Base-by-base conservation (phyloP, 768 basidiomycete species). In the Xerocomus potaroensis region DNA sequence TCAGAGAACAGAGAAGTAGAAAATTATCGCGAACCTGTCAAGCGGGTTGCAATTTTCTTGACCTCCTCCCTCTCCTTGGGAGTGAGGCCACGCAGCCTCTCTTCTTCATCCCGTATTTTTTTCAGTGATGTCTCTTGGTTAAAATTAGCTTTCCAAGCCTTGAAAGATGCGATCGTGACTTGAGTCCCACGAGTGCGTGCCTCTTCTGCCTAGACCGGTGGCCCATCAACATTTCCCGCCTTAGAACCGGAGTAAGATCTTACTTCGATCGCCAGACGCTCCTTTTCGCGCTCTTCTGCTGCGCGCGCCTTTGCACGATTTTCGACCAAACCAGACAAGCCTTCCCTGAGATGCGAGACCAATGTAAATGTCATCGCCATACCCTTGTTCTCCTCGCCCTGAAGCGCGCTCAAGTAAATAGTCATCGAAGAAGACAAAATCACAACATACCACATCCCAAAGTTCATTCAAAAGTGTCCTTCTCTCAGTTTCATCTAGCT, bases 291-390 rank as follows among this genome's bases (percentile, higher is more conserved):
- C 44, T 83, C 90, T 58, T 79, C 82, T 53, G 74, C 72, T 44
- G 74, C 72, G 51, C 69, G 74, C 48, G 66, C 74, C 47, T 81
- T 81, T 16, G 71, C 72, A 53, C 90, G 78, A 35, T 67, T 59
- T 31, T 76, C 76, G 29, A 91, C 78, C 21, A 94, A 68, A 15
- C 62, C 59, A 5, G 83, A 78, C 14, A 97, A 70, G 41, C 80
- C 74, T 66, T 97, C 93, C 53, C 87, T 76, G 36, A 96, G 76
- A 57, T 87, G 84, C 0, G 88, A 85, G 10, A 92, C 84, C 15
- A 99, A 74, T 0, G 95, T 92, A 62, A 96, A 99, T 15, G 93
- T 94, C 93, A 98, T 97, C 3, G 96, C 93, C 86, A 94, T 94
- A 34, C 91, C 91, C 18, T 91, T 59, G 64, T 88, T 92, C 61